Conservation (phyloP, 306 rosid species). For the Psophocarpus tetragonolobus region DNA sequence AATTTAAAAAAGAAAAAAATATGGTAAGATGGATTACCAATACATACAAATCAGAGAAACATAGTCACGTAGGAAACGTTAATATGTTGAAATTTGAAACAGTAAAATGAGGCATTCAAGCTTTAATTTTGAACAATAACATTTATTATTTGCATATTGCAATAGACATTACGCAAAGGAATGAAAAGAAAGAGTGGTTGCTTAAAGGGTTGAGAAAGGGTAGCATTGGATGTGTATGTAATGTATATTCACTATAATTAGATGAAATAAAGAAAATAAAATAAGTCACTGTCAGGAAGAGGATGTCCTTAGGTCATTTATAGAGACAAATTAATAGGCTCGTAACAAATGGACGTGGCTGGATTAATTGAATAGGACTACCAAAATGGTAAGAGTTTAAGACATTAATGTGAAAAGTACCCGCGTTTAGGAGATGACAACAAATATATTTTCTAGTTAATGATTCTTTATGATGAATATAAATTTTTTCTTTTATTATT, state of each 20-base stretch:
- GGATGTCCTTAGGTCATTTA: slow-evolving; percentile 27
- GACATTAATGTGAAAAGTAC: slow-evolving; percentile 31
- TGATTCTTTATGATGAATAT: neutral
- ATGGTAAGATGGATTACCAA: neutral
- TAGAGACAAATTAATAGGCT: slow-evolving; percentile 20
- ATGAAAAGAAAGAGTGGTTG: neutral
- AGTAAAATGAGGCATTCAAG: neutral
- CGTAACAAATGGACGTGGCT: slow-evolving; percentile 6
- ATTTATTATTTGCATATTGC: neutral
- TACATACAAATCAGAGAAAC: neutral
- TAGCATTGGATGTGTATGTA: neutral
- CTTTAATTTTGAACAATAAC: neutral
- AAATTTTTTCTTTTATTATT: neutral
- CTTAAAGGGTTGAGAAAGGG: neutral
- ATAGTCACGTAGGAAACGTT: neutral
- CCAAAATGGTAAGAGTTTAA: slow-evolving; percentile 11
- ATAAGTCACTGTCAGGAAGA: slow-evolving; percentile 20
- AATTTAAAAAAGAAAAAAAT: neutral
- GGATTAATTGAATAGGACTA: slow-evolving; percentile 8
- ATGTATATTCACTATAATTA: neutral
- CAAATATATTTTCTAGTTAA: neutral
- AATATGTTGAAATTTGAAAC: neutral
- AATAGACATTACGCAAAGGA: neutral
- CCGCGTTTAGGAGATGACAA: neutral
- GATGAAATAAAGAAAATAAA: slow-evolving; percentile 13